Evolutionary conservation across 2,329 filamentous ascomycete genomes (phyloP).

Genomic region (Aspergillus novofumigatus): DNA sequence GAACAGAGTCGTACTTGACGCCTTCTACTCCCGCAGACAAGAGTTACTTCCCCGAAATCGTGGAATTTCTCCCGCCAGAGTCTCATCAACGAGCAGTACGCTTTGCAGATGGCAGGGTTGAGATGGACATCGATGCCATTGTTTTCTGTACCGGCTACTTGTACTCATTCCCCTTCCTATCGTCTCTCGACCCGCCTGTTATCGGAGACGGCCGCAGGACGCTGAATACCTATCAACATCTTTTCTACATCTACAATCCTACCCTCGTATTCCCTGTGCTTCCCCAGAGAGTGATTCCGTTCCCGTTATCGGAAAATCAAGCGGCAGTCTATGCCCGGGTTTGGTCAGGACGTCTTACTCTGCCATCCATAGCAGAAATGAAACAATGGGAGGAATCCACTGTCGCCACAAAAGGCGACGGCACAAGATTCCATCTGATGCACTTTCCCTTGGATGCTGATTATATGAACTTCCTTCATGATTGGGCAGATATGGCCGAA

Average conservation of each 20-base stretch:
- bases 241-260: constrained; percentile 71
- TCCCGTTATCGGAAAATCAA: constrained; percentile 75
- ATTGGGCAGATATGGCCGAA: constrained; percentile 38
- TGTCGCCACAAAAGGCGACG: constrained; percentile 42
- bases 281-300: constrained; percentile 82
- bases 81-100: constrained; percentile 55
- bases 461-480: constrained; percentile 43
- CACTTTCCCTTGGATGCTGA: constrained; percentile 46
- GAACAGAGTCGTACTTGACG: constrained; percentile 47
- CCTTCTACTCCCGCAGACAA: constrained; percentile 48
- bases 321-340: constrained; percentile 71
- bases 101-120: constrained; percentile 63
- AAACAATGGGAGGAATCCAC: constrained; percentile 57
- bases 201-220: constrained; percentile 67
- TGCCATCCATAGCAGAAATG: constrained; percentile 66
- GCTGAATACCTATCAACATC: constrained; percentile 69
- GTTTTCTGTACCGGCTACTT: constrained; percentile 90
- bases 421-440: constrained; percentile 52
- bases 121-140: constrained; percentile 67
- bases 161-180: constrained; percentile 73
- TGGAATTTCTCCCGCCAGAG: constrained; percentile 50
- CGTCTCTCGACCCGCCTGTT: constrained; percentile 49
- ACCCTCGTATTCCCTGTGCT: constrained; percentile 74
- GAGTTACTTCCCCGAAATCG: constrained; percentile 52
- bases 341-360: constrained; percentile 64